Conservation (phyloP, 441 rosid species). For the Gossypium davidsonii region DNA sequence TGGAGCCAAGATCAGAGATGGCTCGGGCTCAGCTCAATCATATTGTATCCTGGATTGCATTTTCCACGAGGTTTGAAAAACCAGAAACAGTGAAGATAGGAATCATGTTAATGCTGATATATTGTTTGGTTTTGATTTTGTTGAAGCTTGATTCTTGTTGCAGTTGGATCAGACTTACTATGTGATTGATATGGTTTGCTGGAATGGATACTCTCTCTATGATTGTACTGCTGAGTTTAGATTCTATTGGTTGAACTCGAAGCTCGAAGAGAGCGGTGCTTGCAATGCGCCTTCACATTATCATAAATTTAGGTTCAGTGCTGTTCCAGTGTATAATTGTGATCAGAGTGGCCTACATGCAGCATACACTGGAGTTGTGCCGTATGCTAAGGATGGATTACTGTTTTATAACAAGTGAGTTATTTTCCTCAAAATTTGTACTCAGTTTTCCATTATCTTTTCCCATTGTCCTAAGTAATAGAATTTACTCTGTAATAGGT, state of each 20-base stretch:
- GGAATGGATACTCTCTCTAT: constrained; percentile 83
- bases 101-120: not conserved
- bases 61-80: constrained; percentile 70
- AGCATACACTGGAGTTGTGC: constrained; percentile 50
- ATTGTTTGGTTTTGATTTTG: not conserved
- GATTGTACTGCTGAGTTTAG: constrained; percentile 90
- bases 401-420: constrained; percentile 88
- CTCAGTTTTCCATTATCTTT: not conserved
- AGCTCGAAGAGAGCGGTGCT: constrained; percentile 85
- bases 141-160: constrained; percentile 15
- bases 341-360: constrained; percentile 61
- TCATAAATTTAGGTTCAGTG: constrained; percentile 63
- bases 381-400: constrained; percentile 83
- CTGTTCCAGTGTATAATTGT: constrained; percentile 58
- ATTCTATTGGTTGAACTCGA: constrained; percentile 82
- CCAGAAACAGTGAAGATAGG: not conserved
- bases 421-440: not conserved
- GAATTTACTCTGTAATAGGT: not conserved
- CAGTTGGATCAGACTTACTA: constrained; percentile 84
- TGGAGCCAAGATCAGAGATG: constrained; percentile 61
- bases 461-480: not conserved
- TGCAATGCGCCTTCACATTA: constrained; percentile 62
- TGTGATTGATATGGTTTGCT: constrained; percentile 86
- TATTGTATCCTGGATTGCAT: constrained; percentile 89
- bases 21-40: constrained; percentile 58